phyloP scores from a whole-genome alignment of 2,329 filamentous ascomycete species.

The Aureobasidium sp. region DNA sequence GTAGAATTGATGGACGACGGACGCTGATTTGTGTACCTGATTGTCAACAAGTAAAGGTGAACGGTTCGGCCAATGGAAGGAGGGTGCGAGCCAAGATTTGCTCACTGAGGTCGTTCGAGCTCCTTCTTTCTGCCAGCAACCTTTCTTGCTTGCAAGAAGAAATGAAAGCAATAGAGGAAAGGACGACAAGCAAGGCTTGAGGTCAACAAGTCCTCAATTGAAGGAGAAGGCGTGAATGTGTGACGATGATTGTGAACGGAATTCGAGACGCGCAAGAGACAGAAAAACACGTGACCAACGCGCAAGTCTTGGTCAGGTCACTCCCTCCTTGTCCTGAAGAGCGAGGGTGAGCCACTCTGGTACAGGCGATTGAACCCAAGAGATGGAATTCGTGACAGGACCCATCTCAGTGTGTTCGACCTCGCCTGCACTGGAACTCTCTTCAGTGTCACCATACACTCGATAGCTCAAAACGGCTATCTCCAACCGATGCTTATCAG shows the following conservation, averaged over 20 bases:
- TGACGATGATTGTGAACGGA: background rate
- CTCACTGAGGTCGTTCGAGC: background rate
- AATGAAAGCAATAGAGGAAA: background rate
- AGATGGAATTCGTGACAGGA: background rate
- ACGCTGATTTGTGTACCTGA: background rate
- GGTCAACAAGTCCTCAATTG: background rate
- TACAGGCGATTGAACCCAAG: too few species aligned
- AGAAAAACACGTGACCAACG: background rate
- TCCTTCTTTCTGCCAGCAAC: background rate
- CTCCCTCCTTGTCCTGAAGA: too few species aligned
- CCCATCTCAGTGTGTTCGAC: background rate
- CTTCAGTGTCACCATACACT: background rate
- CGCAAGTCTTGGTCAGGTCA: too few species aligned
- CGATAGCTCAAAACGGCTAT: background rate
- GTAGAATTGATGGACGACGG: background rate
- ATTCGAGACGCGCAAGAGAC: background rate
- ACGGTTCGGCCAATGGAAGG: background rate
- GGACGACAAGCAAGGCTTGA: background rate
- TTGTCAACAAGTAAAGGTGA: background rate
- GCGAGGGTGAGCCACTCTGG: too few species aligned
- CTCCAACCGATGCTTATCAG: conserved; percentile 2
- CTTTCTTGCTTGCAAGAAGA: background rate
- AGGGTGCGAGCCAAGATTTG: background rate
- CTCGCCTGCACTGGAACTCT: too few species aligned
- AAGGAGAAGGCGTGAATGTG: too few species aligned